Conservation (phyloP, 1,139 yeast genomes). For the Petasospora fabianii region DNA sequence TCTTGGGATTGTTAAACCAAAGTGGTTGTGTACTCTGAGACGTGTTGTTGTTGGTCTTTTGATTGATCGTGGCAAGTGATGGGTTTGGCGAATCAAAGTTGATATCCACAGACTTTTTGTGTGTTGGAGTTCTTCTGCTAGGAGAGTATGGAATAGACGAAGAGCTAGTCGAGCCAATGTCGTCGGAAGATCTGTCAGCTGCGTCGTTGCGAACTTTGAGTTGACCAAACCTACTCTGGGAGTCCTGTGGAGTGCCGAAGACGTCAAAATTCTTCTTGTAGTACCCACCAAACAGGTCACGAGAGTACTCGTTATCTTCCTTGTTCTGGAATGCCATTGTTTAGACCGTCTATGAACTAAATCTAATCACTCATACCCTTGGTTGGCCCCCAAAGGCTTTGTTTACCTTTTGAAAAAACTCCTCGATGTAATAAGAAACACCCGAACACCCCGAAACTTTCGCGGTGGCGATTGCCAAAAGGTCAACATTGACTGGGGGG, state of each 20-base stretch:
- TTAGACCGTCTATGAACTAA: too few species aligned
- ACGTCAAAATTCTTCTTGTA: conserved; percentile 24
- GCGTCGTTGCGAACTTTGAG: conserved; percentile 16
- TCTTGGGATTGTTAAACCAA: conserved; percentile 55
- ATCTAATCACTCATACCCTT: too few species aligned
- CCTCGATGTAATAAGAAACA: background rate
- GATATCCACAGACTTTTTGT: conserved; percentile 19
- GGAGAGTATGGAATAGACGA: conserved; percentile 18
- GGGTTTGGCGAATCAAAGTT: conserved; percentile 20
- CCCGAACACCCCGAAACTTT: conserved; percentile 1
- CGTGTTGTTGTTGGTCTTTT: conserved; percentile 21
- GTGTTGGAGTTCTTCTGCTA: conserved; percentile 25
- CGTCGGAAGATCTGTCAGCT: conserved; percentile 22
- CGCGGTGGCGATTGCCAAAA: conserved; percentile 1
- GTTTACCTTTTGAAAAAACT: conserved; percentile 9
- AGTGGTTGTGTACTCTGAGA: conserved; percentile 33
- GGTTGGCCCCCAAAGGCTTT: too few species aligned
- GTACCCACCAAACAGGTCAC: conserved; percentile 24
- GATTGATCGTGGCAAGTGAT: conserved; percentile 24
- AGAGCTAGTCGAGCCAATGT: conserved; percentile 10
- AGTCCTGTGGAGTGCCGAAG: conserved; percentile 15
- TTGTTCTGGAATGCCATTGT: conserved; percentile 9
- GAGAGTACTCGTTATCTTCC: conserved; percentile 19
- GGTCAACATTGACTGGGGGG: too few species aligned
- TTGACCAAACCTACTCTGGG: conserved; percentile 19